These are phyloP conservation scores for Guadua angustifolia DNA, from an alignment of 176 grass and related monocot species.

Conservation along the genomic window DNA sequence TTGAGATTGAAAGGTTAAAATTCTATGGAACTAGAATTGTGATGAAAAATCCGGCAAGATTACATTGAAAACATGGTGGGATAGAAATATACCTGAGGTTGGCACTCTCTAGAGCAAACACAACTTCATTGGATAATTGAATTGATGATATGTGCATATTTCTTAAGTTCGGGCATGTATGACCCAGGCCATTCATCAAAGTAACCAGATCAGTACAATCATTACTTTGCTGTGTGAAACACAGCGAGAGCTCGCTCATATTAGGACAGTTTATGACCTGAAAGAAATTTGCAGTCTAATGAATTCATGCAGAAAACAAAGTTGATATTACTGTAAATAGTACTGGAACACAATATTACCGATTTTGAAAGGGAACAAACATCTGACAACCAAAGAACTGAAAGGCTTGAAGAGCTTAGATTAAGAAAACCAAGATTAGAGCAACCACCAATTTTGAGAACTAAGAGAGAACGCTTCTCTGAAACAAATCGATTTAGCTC, in stretches of 20 bases:
- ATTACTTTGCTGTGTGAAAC: constrained; percentile 71
- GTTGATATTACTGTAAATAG: not conserved
- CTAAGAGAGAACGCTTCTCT: constrained; percentile 66
- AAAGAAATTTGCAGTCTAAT: constrained; percentile 36
- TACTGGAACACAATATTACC: constrained; percentile 52
- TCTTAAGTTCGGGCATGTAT: constrained; percentile 71
- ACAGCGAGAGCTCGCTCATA: constrained; percentile 81
- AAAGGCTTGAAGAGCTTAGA: constrained; percentile 79
- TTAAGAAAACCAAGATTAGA: constrained; percentile 77
- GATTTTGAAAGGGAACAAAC: constrained; percentile 77
- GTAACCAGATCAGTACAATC: constrained; percentile 73
- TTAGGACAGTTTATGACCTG: constrained; percentile 87
- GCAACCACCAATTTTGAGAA: constrained; percentile 79
- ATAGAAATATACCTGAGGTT: constrained; percentile 73
- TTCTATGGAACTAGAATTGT: constrained; percentile 1
- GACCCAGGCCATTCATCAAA: constrained; percentile 78
- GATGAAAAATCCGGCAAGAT: not conserved
- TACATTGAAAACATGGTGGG: constrained; percentile 1
- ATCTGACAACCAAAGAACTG: constrained; percentile 81
- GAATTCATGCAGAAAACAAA: constrained; percentile 33
- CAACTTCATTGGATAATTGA: constrained; percentile 81
- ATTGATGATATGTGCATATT: constrained; percentile 79
- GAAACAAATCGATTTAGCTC: constrained; percentile 75
- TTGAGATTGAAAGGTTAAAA: constrained; percentile 22
- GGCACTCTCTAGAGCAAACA: constrained; percentile 78